Evolutionary conservation across 768 basidiomycete species (phyloP).

Genomic region (Hygrophorus russula): DNA sequence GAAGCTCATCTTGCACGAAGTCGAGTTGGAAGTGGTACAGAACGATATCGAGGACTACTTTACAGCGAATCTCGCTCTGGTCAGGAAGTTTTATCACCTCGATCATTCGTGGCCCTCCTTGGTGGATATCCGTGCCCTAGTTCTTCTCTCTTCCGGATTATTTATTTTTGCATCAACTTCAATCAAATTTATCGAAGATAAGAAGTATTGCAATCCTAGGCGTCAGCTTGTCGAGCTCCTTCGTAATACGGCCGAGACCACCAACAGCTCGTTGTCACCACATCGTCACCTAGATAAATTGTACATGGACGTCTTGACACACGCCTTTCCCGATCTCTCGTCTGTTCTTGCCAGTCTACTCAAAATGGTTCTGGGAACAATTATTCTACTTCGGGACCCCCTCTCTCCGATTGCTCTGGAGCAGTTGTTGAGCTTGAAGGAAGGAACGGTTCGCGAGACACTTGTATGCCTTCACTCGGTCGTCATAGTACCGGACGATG

Average conservation of each 20-base stretch:
- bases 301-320: neutral
- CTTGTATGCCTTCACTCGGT: slow-evolving; percentile 1
- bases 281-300: slow-evolving; percentile 1
- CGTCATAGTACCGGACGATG: neutral
- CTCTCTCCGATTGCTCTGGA: slow-evolving; percentile 3
- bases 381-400: neutral
- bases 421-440: neutral
- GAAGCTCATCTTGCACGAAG: neutral
- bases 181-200: slow-evolving; percentile 13
- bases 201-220: slow-evolving; percentile 3
- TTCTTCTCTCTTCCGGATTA: slow-evolving; percentile 12
- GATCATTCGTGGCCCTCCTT: slow-evolving; percentile 14
- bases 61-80: slow-evolving; percentile 6
- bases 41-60: slow-evolving; percentile 13
- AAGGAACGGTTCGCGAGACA: neutral
- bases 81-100: slow-evolving; percentile 1
- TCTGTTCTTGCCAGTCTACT: neutral
- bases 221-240: slow-evolving; percentile 8
- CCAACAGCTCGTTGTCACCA: neutral
- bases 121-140: slow-evolving; percentile 9
- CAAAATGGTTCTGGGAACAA: slow-evolving; percentile 1
- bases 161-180: slow-evolving; percentile 18
- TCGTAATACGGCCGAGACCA: neutral
- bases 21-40: neutral
- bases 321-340: neutral